These are phyloP conservation scores for Bruguiera parviflora DNA, from an alignment of 345 rosid genomes.

Conservation along the genomic window DNA sequence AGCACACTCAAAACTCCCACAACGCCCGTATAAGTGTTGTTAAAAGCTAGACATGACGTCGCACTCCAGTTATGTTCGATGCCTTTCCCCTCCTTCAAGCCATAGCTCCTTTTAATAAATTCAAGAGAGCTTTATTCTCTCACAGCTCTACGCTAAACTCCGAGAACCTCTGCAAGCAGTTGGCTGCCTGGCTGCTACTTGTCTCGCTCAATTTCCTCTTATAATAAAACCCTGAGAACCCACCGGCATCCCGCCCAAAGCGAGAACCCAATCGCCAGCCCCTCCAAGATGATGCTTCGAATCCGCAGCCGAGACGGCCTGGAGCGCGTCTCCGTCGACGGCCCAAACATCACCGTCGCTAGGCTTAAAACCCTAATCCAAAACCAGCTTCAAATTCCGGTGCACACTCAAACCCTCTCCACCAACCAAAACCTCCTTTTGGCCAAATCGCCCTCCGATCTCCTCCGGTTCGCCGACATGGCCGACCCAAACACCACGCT, in stretches of 20 bases:
- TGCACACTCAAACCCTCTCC: conserved; percentile 71
- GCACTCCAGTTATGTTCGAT: too few relatives aligned
- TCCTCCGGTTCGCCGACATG: conserved; percentile 61
- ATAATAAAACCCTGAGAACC: neutral
- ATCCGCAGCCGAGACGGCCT: conserved; percentile 94
- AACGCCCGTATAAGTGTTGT: too few relatives aligned
- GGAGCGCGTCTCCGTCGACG: conserved; percentile 67
- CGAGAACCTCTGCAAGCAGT: too few relatives aligned
- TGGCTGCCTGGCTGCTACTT: too few relatives aligned
- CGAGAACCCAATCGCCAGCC: neutral
- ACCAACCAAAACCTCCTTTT: conserved; percentile 69
- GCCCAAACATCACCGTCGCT: conserved; percentile 45
- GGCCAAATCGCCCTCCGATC: conserved; percentile 56
- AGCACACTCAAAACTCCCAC: too few relatives aligned
- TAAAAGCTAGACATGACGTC: too few relatives aligned
- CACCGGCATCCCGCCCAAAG: neutral
- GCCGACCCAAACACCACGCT: conserved; percentile 45
- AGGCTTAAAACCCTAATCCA: conserved; percentile 75
- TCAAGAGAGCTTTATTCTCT: too few relatives aligned
- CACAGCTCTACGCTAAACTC: too few relatives aligned
- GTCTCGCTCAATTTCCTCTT: neutral
- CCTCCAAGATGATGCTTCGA: conserved; percentile 60
- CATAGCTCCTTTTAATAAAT: too few relatives aligned
- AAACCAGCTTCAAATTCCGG: conserved; percentile 75
- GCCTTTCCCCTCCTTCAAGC: too few relatives aligned